Evolutionary conservation across 2,329 filamentous ascomycete species (phyloP).

Genomic region (Calycina marina): DNA sequence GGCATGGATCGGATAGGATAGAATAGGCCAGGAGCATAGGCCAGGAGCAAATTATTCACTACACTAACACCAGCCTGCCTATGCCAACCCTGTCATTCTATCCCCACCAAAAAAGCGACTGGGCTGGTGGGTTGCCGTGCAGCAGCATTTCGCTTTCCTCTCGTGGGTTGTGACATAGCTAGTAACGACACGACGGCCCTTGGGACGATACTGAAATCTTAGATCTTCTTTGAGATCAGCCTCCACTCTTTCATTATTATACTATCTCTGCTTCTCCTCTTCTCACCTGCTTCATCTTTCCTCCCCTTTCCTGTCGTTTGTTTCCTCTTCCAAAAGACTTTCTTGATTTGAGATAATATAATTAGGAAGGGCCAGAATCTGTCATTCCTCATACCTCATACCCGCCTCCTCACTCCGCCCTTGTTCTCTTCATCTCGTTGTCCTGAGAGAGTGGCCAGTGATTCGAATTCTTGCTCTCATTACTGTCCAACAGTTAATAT

Average conservation of each 20-base stretch:
- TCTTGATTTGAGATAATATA: no score
- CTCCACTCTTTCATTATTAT: conserved; percentile 9
- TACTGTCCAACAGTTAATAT: conserved; percentile 1
- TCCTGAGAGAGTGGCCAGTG: conserved; percentile 4
- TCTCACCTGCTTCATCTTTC: conserved; percentile 1
- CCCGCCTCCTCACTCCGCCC: no score
- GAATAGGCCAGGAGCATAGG: no score
- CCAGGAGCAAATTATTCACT: no score
- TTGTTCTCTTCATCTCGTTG: no score
- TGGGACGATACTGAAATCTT: conserved; percentile 3
- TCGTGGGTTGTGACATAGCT: conserved; percentile 14
- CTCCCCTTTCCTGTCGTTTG: conserved; percentile 2
- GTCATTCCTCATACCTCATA: no score
- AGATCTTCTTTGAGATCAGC: conserved; percentile 21
- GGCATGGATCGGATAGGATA: no score
- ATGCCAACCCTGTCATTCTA: conserved; percentile 1
- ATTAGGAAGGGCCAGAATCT: no score
- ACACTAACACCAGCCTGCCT: no score
- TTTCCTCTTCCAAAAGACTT: no score
- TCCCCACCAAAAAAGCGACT: no score
- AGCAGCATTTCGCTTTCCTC: neutral
- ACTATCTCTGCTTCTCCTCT: conserved; percentile 7
- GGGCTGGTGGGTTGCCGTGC: no score
- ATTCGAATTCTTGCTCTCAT: conserved; percentile 1
- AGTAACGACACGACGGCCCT: conserved; percentile 7